Evolutionary conservation across 306 rosid species (phyloP), one percentile per base, ranked within the genome.

Genomic region (Lathyrus tuberosus): DNA sequence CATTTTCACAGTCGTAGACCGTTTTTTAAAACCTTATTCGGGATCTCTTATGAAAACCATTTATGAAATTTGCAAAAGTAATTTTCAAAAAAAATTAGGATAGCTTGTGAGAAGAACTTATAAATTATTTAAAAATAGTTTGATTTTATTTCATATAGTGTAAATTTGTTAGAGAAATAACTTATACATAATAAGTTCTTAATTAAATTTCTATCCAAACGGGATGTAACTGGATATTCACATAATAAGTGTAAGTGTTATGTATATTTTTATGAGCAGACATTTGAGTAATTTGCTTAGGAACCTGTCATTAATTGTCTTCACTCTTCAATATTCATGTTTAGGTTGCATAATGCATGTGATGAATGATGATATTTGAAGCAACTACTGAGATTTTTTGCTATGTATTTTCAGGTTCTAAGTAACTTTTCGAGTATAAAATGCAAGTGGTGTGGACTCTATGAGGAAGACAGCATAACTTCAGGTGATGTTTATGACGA

Each of bases 391-490:
- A 61, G 16, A 65, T 46, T 74, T 46, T 74, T 62, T 52, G 40
- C 28, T 53, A 46, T 68, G 10, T 83, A 77, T 65, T 76, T 82
- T 42, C 90, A 94, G 97, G 92, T 97, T 41, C 65, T 94, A 76
- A 90, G 84, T 3, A 77, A 83, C 54, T 81, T 94, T 65, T 13
- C 79, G 8, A 84, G 74, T 76, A 64, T 58, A 65, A 85, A 88
- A 65, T 94, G 99, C 80, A 94, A 87, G 81, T 79, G 92, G n/a
- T 94, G 99, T 78, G 99, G 99, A 75, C 73, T 94, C 47, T 94
- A 88, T 62, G 99, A 94, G 86, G 74, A 83, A 76, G 92, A 94
- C 69, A 69, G 62, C 22, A 58, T 90, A 33, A 80, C 80, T 35
- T 58, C 79, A 0, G 96, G 86, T 51, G 96, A 94, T 59, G 64